These are phyloP conservation scores for Aspergillus sojae DNA, from an alignment of 2,329 filamentous ascomycete genomes.

Conservation along the genomic window DNA sequence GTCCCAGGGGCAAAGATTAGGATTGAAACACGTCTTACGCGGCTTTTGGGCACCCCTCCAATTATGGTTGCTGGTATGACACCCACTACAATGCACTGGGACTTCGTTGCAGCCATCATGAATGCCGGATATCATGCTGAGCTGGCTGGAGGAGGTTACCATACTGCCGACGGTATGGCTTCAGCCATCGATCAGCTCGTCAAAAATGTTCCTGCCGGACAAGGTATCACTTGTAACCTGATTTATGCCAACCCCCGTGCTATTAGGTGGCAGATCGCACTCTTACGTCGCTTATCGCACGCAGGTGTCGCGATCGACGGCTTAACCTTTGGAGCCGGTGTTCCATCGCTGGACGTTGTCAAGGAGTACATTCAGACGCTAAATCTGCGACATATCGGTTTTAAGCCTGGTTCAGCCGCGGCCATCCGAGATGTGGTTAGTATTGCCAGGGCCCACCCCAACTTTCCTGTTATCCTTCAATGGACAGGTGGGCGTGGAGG, in stretches of 20 bases:
- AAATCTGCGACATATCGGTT: slow-evolving; percentile 87
- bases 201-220: slow-evolving; percentile 68
- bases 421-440: slow-evolving; percentile 88
- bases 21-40: slow-evolving; percentile 95
- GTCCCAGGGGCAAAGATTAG: slow-evolving; percentile 82
- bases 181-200: slow-evolving; percentile 51
- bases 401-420: slow-evolving; percentile 89
- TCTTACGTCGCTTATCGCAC: slow-evolving; percentile 59
- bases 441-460: slow-evolving; percentile 90
- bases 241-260: slow-evolving; percentile 58
- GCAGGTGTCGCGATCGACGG: slow-evolving; percentile 86
- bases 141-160: slow-evolving; percentile 55
- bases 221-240: slow-evolving; percentile 56
- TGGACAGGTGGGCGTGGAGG: slow-evolving; percentile 95
- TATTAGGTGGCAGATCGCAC: slow-evolving; percentile 57
- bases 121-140: slow-evolving; percentile 53
- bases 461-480: slow-evolving; percentile 88
- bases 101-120: slow-evolving; percentile 58
- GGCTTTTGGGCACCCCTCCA: slow-evolving; percentile 79
- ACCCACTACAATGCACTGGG: slow-evolving; percentile 81
- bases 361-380: slow-evolving; percentile 93
- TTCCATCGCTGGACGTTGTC: slow-evolving; percentile 89
- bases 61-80: slow-evolving; percentile 95
- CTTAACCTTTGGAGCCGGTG: slow-evolving; percentile 88
- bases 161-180: slow-evolving; percentile 48